A percentile compares a stretch with the other conserved stretches of the same genome.
Evolutionary conservation across 805 yeast species (phyloP).

Genomic region (Myxozyma kluyveri): DNA sequence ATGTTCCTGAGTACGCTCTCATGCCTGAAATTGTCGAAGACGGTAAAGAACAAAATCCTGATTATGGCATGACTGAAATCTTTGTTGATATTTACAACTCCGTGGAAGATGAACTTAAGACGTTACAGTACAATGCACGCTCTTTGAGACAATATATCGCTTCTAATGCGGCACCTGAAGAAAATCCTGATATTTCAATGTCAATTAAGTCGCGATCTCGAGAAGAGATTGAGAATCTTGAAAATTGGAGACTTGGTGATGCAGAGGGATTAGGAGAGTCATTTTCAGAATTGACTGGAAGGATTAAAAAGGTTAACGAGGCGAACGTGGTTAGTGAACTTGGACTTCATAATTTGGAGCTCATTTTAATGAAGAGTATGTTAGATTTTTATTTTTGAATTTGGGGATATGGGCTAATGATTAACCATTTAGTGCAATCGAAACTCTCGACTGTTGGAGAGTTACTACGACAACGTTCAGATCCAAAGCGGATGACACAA

Average conservation of each 20-base stretch:
- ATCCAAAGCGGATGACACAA: constrained; percentile 7
- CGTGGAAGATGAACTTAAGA: constrained; percentile 3
- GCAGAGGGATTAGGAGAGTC: neutral
- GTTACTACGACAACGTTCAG: constrained; percentile 14
- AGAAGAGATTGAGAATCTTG: neutral
- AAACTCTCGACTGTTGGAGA: constrained; percentile 7
- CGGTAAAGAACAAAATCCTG: neutral
- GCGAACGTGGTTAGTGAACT: neutral
- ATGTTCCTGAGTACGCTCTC: constrained; percentile 12
- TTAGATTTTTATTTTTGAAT: neutral
- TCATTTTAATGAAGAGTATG: constrained; percentile 9
- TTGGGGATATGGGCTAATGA: neutral
- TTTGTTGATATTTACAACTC: constrained; percentile 10
- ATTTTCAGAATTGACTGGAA: constrained; percentile 6
- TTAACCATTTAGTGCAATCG: constrained; percentile 10
- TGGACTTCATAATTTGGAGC: constrained; percentile 10
- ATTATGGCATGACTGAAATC: constrained; percentile 9
- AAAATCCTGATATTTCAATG: no score
- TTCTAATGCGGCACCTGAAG: neutral
- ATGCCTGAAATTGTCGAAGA: neutral
- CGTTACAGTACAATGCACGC: constrained; percentile 4
- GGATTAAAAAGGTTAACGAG: neutral
- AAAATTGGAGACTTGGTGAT: constrained; percentile 12
- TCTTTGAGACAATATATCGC: neutral
- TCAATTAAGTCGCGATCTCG: neutral